Base-by-base conservation (phyloP, 129 eudicot species). In the Kitagawia praeruptora region DNA sequence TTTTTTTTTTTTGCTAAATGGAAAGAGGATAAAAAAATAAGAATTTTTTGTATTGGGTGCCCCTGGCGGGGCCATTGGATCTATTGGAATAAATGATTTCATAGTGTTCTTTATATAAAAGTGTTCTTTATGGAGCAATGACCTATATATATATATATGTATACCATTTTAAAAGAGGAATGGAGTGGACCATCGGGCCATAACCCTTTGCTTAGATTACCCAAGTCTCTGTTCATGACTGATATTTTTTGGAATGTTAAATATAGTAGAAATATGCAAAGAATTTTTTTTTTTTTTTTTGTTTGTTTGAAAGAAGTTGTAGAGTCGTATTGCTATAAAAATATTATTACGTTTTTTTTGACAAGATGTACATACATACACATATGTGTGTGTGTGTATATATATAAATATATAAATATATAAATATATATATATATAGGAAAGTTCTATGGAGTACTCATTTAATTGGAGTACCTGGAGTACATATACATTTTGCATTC, bases 381-480 rank as follows among this genome's bases (percentile, higher is more conserved):
- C 45, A 6, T 11, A 6, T 0, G 0, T 6, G 1, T 9, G 5
- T 6, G 5, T 9, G 6, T 0, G 1, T 9, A 7, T 6, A 7
- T 9, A 9, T 0, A 28, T 9, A 28, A 2, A 28, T 28, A 37
- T 69, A 3, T 37, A 69, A n/a, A n/a, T n/a, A n/a, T n/a, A n/a
- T n/a, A n/a, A n/a, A n/a, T n/a, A n/a, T n/a, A n/a, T n/a, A n/a
- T n/a, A n/a, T n/a, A n/a, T n/a, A n/a, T n/a, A n/a, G n/a, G n/a
- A n/a, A n/a, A n/a, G n/a, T n/a, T n/a, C n/a, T n/a, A n/a, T n/a
- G n/a, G n/a, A n/a, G n/a, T n/a, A n/a, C n/a, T n/a, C n/a, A n/a
- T n/a, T n/a, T n/a, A n/a, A n/a, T n/a, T n/a, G n/a, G n/a, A n/a
- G n/a, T n/a, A n/a, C n/a, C n/a, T n/a, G n/a, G n/a, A n/a, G n/a